Evolutionary conservation across 2,329 filamentous ascomycete genomes (phyloP), one percentile per base, ranked within the genome.

Genomic region (Anthostomella pinea): DNA sequence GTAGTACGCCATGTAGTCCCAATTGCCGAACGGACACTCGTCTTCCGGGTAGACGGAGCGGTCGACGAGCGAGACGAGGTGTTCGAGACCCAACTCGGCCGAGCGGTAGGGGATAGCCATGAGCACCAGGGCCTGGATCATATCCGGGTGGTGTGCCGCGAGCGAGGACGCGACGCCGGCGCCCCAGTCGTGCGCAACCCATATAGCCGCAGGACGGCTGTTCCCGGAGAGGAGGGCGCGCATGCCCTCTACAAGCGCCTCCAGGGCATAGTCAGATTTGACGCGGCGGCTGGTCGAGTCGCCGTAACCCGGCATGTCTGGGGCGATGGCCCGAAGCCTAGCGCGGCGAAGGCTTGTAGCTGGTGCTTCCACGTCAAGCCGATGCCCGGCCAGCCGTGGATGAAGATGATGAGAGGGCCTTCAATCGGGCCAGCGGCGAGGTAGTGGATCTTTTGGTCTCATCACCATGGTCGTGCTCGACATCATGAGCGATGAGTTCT

Each of bases 181-280:
- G 30, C 58, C 58, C 68, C 68, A 70, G 44, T 71, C 67, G 39
- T 72, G 69, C 9, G 59, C 67, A 21, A 71, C 53, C 68, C 71
- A 74, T n/a, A 75, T 49, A 2, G 68, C 69, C 6, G 59, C 58
- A 0, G 53, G 39, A 14, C 68, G 49, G 13, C 36, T 34, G 1
- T 60, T 42, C 16, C 56, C 47, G 14, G 48, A 50, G 0, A 68
- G 52, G 1, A 68, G 48, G 9, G 63, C 57, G 2, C 58, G 29
- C 32, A 66, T 30, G 16, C 64, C 63, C 20, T 57, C 51, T 4
- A 59, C 47, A 38, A 65, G 54, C 0, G 51, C 34, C 24, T 59
- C 57, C 2, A 60, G 52, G 1, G 51, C 46, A 30, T 67, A 67
- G 18, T 51, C 40, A 0, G 41, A 28, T 1, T 34, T n/a, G n/a